Evolutionary conservation across 169 alveolate species (phyloP), one percentile per base, ranked within the genome.

Genomic region (Plasmodium chabaudi): DNA sequence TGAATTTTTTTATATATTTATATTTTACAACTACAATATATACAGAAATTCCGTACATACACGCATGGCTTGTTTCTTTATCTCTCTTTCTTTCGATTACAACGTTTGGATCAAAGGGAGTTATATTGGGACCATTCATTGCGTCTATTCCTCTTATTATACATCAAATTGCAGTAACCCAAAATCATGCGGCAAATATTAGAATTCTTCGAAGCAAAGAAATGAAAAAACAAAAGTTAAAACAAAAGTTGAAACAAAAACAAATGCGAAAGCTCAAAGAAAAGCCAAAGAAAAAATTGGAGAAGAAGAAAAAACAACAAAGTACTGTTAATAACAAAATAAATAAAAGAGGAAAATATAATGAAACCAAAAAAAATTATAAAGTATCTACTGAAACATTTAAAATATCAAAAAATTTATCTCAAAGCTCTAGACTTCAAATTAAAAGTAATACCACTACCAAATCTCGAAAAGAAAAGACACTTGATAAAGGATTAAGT

Each of bases 61-160:
- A 82, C 75, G 92, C 94, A 7, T 92, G 94, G 94, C 60, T 92
- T 4, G 94, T 92, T n/a, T 91, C 93, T 13, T 60, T 92, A 12
- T 92, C 94, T 17, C 86, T 87, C 4, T 82, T 88, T 53, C 70
- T 92, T n/a, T 88, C 93, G 17, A 86, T 92, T 12, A 84, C 89
- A 13, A 87, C 93, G 5, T 71, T 92, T 53, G 94, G 94, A 21
- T 68, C 89, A 19, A 92, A 92, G 67, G 94, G 94, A 9, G 60
- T 92, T 15, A 87, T 92, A 61, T 34, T 92, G 23, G 94, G 94
- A 2, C 89, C 77, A 15, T 77, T 71, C 10, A 64, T 65, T 55
- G 79, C 87, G n/a, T 63, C 87, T 49, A 72, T 87, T 46, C 89
- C 89, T 3, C 47, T 79, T 25, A 79, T 79, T 53, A 13, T 79